Base-by-base conservation (phyloP, 1,284 basidiomycete genomes). In the Heterobasidion occidentale region DNA sequence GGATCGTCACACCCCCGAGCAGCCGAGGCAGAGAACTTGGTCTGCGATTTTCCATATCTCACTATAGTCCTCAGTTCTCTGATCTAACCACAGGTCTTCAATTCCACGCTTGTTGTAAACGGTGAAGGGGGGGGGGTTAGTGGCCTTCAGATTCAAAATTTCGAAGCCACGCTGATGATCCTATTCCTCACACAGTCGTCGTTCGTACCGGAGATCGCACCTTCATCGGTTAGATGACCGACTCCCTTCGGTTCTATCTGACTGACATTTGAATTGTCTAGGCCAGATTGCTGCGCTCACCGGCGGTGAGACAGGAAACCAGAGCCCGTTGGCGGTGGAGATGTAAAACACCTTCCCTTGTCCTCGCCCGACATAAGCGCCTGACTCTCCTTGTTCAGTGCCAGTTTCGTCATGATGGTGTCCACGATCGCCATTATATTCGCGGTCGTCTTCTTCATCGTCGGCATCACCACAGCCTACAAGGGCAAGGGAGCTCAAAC, bases 201-300 rank as follows among this genome's bases (percentile, higher is more conserved):
- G 79, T 84, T 11, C 76, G 81, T n/a, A 86, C 83, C 15, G 84
- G 84, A 46, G 84, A 86, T 59, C 74, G 80, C 56, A 86, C 84
- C 2, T 72, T 86, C 62, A 85, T 86, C 53, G 83, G 81, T 79
- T 27, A 27, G 27, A 27, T 27, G 27, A 27, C 27, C 5, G 27
- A 1, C 6, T 27, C 27, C 60, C 52, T 68, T 59, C 17, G 9
- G 34, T 17, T 33, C 55, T 17, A 7, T 53, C 19, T 50, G 35
- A 15, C 36, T 51, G 12, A 60, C 34, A 44, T 51, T 60, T 27
- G 14, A 17, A 80, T 79, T 81, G 51, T 27, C 4, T 27, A 27
- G 27, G 27, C 27, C 83, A 85, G 69, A 86, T 87, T 61, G 83
- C 84, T 3, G 77, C 73, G 36, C 72, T 86, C 20, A 86, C 84